phyloP scores from a whole-genome alignment of 2,329 filamentous ascomycete genomes.

The Diaporthe sp. region DNA sequence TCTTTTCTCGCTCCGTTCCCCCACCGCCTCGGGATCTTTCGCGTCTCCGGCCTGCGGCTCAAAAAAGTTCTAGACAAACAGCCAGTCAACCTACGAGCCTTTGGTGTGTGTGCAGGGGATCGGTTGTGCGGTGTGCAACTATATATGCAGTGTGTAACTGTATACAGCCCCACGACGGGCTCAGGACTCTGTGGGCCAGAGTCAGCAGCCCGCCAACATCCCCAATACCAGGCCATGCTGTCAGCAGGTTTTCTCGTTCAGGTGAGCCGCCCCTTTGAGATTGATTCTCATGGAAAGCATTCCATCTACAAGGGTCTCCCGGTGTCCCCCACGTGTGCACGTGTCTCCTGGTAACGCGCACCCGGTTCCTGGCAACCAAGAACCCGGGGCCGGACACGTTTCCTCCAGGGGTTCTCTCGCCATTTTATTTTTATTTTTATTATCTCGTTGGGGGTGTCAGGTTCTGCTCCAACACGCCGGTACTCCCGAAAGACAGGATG shows the following conservation, averaged over 20 bases:
- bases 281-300: neutral
- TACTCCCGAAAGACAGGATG: neutral
- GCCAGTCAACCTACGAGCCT: neutral
- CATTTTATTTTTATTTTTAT: slow-evolving; percentile 6
- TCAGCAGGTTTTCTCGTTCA: neutral
- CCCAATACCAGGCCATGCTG: neutral
- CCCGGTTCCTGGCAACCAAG: neutral
- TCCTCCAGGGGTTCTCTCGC: neutral
- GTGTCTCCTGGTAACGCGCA: slow-evolving; percentile 20
- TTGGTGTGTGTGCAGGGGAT: neutral
- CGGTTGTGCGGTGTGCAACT: neutral
- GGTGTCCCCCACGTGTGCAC: slow-evolving; percentile 7
- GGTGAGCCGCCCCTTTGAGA: neutral
- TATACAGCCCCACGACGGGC: neutral
- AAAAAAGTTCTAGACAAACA: slow-evolving; percentile 10
- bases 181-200: neutral
- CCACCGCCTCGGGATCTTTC: neutral
- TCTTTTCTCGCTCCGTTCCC: neutral
- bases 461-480: slow-evolving; percentile 3
- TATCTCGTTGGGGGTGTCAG: neutral
- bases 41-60: neutral
- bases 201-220: neutral
- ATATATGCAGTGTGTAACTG: neutral
- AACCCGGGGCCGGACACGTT: neutral
- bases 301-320: slow-evolving; percentile 16